A percentile compares a stretch with the other conserved stretches of the same genome.
Conservation (phyloP, 1,284 basidiomycete species). For the Xanthoconium separans region DNA sequence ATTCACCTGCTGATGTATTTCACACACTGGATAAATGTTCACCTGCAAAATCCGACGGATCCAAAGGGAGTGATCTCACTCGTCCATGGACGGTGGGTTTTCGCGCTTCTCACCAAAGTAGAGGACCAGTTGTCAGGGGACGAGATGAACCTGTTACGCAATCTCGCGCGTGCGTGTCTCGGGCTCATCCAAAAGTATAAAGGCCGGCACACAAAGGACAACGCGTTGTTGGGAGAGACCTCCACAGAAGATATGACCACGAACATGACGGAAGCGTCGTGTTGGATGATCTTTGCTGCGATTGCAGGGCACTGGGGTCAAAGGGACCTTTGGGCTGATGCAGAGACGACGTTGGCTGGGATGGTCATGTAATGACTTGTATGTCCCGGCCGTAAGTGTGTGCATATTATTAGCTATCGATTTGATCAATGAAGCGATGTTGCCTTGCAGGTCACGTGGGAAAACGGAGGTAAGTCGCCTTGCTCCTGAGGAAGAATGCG, state of each 20-base stretch:
- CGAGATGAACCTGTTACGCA: conserved; percentile 76
- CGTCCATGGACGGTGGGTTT: conserved; percentile 81
- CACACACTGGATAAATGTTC: conserved; percentile 71
- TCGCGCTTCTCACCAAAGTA: conserved; percentile 72
- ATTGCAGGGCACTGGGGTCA: conserved; percentile 84
- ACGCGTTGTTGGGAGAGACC: conserved; percentile 1
- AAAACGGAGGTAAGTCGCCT: conserved; percentile 6
- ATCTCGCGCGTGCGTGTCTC: conserved; percentile 74
- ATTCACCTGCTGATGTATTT: conserved; percentile 82
- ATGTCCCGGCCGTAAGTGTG: conserved; percentile 5
- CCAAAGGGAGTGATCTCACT: conserved; percentile 50
- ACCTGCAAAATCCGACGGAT: conserved; percentile 47
- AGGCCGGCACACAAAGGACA: not conserved
- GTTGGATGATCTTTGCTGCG: conserved; percentile 81
- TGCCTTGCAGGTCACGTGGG: conserved; percentile 18
- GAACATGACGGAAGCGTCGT: conserved; percentile 55
- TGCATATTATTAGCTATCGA: not conserved
- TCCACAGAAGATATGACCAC: conserved; percentile 7
- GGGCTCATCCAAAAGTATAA: conserved; percentile 33
- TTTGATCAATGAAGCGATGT: not conserved
- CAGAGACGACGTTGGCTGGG: conserved; percentile 46
- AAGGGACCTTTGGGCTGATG: conserved; percentile 81
- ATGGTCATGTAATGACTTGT: conserved; percentile 14
- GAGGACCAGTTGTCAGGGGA: conserved; percentile 75
- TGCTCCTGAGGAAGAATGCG: not conserved